Evolutionary conservation across 202 grass and related monocot species (phyloP).

Genomic region (Bolboschoenoplectus hybrid): DNA sequence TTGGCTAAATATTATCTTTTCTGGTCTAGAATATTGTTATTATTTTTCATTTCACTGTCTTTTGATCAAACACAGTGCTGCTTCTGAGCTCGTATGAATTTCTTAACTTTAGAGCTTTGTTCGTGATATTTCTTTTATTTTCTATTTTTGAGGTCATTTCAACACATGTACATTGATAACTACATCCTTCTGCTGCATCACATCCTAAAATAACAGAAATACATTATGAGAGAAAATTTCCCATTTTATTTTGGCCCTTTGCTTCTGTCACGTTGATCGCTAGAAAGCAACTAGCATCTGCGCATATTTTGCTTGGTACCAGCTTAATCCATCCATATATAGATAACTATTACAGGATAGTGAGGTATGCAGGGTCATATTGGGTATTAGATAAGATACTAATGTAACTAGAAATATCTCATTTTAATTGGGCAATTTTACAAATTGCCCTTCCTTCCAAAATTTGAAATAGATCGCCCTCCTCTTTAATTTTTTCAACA

Average conservation of each 20-base stretch:
- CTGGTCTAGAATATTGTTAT: neutral
- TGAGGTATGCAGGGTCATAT: neutral
- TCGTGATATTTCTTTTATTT: neutral
- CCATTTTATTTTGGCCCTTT: neutral
- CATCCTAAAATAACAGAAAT: neutral
- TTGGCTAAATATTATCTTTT: neutral
- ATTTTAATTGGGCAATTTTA: neutral
- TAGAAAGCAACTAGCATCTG: neutral
- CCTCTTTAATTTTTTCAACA: no score
- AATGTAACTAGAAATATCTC: conserved; percentile 33
- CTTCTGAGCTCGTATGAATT: neutral
- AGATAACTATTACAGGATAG: neutral
- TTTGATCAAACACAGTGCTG: neutral
- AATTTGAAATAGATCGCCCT: no score
- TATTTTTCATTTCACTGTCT: neutral
- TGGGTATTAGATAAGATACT: neutral
- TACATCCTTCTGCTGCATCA: neutral
- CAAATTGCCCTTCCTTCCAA: no score
- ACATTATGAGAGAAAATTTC: neutral
- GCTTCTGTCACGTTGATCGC: neutral
- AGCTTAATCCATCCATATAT: neutral
- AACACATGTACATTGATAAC: neutral
- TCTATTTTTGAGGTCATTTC: neutral
- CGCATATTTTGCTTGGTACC: neutral
- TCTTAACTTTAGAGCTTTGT: neutral